Evolutionary conservation across 495 filamentous ascomycete genomes (phyloP).

Genomic region (Xylaria grammica): DNA sequence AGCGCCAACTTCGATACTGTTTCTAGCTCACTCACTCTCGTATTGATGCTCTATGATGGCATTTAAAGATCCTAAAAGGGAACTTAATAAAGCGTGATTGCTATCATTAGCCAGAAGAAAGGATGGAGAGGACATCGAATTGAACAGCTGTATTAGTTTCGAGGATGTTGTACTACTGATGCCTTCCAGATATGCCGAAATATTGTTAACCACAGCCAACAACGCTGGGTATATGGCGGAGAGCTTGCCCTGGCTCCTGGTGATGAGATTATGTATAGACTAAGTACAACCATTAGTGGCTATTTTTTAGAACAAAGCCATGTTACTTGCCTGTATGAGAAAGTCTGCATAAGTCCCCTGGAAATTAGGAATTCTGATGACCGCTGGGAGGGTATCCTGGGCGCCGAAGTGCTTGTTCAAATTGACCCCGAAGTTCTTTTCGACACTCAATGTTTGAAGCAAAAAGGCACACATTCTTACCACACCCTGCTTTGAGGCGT

Average conservation of each 20-base stretch:
- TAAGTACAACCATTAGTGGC: slow-evolving; percentile 40
- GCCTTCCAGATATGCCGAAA: slow-evolving; percentile 80
- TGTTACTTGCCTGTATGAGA: slow-evolving; percentile 77
- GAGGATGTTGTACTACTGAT: slow-evolving; percentile 75
- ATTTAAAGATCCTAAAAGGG: slow-evolving; percentile 89
- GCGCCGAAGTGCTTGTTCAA: slow-evolving; percentile 88
- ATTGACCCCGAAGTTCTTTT: slow-evolving; percentile 87
- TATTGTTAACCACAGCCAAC: slow-evolving; percentile 90
- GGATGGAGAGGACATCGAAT: slow-evolving; percentile 91
- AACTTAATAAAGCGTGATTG: slow-evolving; percentile 81
- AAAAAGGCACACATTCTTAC: slow-evolving; percentile 97
- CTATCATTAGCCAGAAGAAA: slow-evolving; percentile 96
- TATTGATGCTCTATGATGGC: slow-evolving; percentile 93
- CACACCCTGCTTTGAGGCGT: slow-evolving; percentile 87
- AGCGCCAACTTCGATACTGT: slow-evolving; percentile 22
- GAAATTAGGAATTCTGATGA: slow-evolving; percentile 82
- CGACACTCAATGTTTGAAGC: slow-evolving; percentile 91
- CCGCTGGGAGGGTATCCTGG: slow-evolving; percentile 83
- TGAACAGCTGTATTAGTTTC: slow-evolving; percentile 87
- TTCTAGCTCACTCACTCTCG: slow-evolving; percentile 57
- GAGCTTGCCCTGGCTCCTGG: slow-evolving; percentile 87
- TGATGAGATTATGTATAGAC: slow-evolving; percentile 93
- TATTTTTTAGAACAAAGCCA: neutral
- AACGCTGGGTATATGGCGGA: slow-evolving; percentile 92
- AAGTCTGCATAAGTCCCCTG: slow-evolving; percentile 93